Evolutionary conservation across 2,329 filamentous ascomycete species (phyloP).

Genomic region (Chlorencoelia australis): DNA sequence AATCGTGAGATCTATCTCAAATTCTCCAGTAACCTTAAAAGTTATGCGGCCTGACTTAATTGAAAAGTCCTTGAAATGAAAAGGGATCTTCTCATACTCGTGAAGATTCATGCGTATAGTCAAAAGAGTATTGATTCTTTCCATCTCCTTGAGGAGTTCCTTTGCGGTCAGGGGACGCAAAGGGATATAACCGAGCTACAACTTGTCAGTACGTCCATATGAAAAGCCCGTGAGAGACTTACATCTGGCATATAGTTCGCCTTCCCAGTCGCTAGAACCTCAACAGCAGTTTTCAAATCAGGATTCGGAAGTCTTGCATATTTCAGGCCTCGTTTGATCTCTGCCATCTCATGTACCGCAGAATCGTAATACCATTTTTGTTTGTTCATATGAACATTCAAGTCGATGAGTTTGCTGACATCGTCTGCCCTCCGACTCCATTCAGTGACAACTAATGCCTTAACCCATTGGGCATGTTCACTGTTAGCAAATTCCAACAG

Average conservation of each 20-base stretch:
- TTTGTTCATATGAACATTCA: conserved; percentile 63
- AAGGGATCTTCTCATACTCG: conserved; percentile 66
- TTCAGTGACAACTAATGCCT: conserved; percentile 79
- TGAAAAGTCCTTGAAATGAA: conserved; percentile 65
- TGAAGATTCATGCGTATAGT: conserved; percentile 76
- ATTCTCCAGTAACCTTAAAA: conserved; percentile 73
- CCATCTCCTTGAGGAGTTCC: conserved; percentile 64
- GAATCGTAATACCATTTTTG: conserved; percentile 51
- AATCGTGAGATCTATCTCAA: conserved; percentile 87
- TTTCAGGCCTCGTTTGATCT: conserved; percentile 63
- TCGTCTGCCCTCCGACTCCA: conserved; percentile 75
- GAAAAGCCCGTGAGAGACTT: conserved; percentile 26
- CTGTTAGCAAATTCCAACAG: conserved; percentile 71
- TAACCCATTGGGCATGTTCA: conserved; percentile 81
- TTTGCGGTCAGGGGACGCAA: conserved; percentile 60
- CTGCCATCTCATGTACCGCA: conserved; percentile 52
- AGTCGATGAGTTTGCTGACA: conserved; percentile 80
- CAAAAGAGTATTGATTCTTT: conserved; percentile 74
- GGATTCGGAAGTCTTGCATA: conserved; percentile 75
- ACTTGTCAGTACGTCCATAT: conserved; percentile 12
- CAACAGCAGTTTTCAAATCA: conserved; percentile 80
- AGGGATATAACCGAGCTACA: conserved; percentile 64
- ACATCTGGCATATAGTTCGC: conserved; percentile 73
- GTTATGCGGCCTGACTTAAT: conserved; percentile 83
- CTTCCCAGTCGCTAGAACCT: conserved; percentile 70